Evolutionary conservation across 306 rosid species (phyloP).

Genomic region (Vigna radiata): DNA sequence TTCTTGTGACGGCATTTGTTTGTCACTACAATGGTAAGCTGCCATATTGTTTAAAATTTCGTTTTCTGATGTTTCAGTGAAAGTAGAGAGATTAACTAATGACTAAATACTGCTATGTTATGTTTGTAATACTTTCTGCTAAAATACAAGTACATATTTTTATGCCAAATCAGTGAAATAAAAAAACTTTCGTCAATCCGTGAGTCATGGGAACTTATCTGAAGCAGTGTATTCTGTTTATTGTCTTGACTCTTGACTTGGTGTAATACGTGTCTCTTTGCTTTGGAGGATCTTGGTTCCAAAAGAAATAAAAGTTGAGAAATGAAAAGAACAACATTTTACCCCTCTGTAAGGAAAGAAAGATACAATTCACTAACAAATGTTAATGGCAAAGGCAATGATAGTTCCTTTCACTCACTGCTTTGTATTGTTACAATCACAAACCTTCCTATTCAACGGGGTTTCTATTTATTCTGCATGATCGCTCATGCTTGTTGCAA

Average conservation of each 20-base stretch:
- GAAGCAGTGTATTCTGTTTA: not conserved
- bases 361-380: conserved; percentile 12
- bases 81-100: not conserved
- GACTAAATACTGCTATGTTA: not conserved
- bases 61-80: conserved; percentile 25
- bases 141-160: conserved; percentile 16
- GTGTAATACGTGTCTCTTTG: conserved; percentile 4
- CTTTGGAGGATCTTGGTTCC: conserved; percentile 11
- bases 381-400: not conserved
- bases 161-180: not conserved
- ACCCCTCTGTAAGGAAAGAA: not conserved
- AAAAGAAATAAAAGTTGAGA: not conserved
- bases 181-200: not conserved
- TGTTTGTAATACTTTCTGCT: not conserved
- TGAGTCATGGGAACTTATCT: not conserved
- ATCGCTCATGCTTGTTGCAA: not conserved
- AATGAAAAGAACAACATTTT: not conserved
- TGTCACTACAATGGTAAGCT: conserved; percentile 72
- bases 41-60: conserved; percentile 22
- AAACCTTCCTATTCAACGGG: not conserved
- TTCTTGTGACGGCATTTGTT: conserved; percentile 78
- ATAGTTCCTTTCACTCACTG: not conserved
- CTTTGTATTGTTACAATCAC: conserved; percentile 12
- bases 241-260: conserved; percentile 8
- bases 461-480: not conserved